Evolutionary conservation across 768 basidiomycete genomes (phyloP), one percentile per base, ranked within the genome.

Genomic region (Tricholoma flavovirens): DNA sequence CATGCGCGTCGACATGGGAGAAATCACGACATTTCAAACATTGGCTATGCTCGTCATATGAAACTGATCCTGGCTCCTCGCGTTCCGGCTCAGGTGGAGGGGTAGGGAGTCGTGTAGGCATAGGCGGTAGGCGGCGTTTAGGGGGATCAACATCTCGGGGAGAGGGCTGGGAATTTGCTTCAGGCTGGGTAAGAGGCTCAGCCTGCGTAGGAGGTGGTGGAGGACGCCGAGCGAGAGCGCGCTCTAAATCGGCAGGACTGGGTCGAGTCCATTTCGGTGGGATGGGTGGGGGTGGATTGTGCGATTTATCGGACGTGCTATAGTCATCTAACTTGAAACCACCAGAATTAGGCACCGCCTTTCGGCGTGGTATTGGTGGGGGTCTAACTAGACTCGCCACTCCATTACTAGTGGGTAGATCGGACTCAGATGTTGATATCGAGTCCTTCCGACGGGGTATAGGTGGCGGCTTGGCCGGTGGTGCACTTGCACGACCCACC

Each of bases 11-110:
- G 32, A 76, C 74, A 40, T 60, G 49, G 15, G 72, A 68, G 55
- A 77, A 79, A 61, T 77, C 74, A 56, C 72, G 68, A 63, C 77
- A 80, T 58, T 75, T 73, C 19, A 76, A 58, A 54, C 78, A 80
- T 11, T 71, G 68, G 22, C 45, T 56, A 22, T 30, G 38, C n/a
- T 51, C 51, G 15, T 48, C 48, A 24, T 30, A 29, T 48, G 49
- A 33, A 35, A 4, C 9, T 35, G 29, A 26, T 48, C 52, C 49
- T 40, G 52, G 51, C 33, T 66, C 55, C 29, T 66, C 55, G 30
- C 55, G 56, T 56, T 70, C 65, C 4, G 65, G 64, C 46, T 66
- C 64, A 12, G 68, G 69, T 7, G 67, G 64, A 38, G 67, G 71
- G 5, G 71, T 69, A 3, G 71, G 70, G 24, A 71, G 62, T 5